Evolutionary conservation across 164 flowering plant species (phyloP).

Genomic region (Buxus sempervirens): DNA sequence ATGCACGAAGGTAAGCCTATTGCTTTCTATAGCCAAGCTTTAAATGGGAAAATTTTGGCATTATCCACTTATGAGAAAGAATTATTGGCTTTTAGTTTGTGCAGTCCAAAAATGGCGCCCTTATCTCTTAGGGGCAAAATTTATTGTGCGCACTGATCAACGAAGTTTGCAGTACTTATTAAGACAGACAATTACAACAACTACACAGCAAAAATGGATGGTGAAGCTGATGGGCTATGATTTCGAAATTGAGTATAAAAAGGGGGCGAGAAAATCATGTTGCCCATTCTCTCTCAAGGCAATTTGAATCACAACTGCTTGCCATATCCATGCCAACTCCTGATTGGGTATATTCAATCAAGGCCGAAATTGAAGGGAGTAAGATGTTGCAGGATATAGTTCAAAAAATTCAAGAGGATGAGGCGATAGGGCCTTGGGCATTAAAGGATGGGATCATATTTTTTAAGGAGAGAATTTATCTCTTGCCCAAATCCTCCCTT

Average conservation of each 20-base stretch:
- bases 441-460: neutral
- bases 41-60: no score
- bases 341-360: neutral
- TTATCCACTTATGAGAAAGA: no score
- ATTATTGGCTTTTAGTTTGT: no score
- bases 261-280: neutral
- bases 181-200: neutral
- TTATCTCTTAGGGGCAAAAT: no score
- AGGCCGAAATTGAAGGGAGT: neutral
- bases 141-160: conserved; percentile 5
- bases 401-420: neutral
- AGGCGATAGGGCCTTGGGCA: conserved; percentile 7
- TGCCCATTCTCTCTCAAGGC: conserved; percentile 4
- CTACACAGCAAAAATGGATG: conserved; percentile 2
- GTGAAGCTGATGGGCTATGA: neutral
- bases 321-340: neutral
- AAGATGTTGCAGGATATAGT: neutral
- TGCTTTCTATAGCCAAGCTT: no score
- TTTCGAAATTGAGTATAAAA: conserved; percentile 17
- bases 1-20: neutral
- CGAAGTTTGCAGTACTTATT: neutral
- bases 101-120: no score
- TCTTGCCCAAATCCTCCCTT: neutral
- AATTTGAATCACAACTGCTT: neutral
- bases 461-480: neutral